Percentiles rank a stretch among this genome's conserved stretches.
Evolutionary conservation across 2,329 filamentous ascomycete genomes (phyloP).

Genomic region (Metarhizium guizhouense): DNA sequence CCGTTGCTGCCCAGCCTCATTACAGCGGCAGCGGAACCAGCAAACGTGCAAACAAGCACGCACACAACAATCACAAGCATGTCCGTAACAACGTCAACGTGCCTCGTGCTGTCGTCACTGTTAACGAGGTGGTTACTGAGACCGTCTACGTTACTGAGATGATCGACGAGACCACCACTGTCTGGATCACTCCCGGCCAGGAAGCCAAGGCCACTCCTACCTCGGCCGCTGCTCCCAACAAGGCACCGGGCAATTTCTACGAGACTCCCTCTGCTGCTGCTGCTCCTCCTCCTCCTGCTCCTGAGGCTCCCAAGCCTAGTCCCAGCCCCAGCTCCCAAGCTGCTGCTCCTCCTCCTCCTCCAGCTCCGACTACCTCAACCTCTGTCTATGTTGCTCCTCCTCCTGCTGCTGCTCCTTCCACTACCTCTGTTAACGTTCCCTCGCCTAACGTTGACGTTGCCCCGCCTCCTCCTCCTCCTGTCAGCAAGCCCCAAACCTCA

Average conservation of each 20-base stretch:
- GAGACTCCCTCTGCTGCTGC: constrained; percentile 13
- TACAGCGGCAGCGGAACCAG: no score
- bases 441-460: constrained; percentile 8
- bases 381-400: constrained; percentile 17
- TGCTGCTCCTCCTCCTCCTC: constrained; percentile 3
- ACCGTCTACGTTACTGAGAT: constrained; percentile 36
- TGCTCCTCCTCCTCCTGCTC: background rate
- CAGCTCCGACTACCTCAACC: constrained; percentile 13
- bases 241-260: constrained; percentile 20
- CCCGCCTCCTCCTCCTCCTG: constrained; percentile 9
- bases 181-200: constrained; percentile 29
- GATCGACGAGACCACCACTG: constrained; percentile 39
- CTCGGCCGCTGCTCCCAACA: constrained; percentile 5
- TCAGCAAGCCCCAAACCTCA: constrained; percentile 1
- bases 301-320: background rate
- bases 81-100: constrained; percentile 4
- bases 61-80: constrained; percentile 28
- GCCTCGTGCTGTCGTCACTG: constrained; percentile 34
- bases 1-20: constrained; percentile 43
- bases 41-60: constrained; percentile 11
- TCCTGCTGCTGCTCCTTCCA: constrained; percentile 10
- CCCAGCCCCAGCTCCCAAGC: background rate
- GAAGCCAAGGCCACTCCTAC: constrained; percentile 15
- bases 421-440: constrained; percentile 11
- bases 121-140: constrained; percentile 42